These are phyloP conservation scores for Grosmannia clavigera DNA, from an alignment of 2,329 filamentous ascomycete genomes.

Conservation along the genomic window DNA sequence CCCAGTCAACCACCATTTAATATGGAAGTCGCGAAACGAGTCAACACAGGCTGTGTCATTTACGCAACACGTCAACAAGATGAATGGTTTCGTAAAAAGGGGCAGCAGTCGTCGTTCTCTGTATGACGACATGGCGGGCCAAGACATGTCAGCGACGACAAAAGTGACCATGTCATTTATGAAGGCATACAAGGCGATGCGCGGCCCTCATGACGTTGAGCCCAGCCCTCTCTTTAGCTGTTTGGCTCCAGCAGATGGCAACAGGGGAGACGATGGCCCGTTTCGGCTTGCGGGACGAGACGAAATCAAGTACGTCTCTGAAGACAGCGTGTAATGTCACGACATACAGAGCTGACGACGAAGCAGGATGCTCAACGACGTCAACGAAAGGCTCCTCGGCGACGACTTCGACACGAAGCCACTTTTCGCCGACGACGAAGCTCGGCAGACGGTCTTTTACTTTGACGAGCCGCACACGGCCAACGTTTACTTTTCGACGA, in stretches of 20 bases:
- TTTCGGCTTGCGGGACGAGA: not conserved
- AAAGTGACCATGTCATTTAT: slow-evolving; percentile 12
- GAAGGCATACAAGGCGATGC: slow-evolving; percentile 22
- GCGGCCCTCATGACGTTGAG: slow-evolving; percentile 15
- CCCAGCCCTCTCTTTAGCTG: slow-evolving; percentile 17
- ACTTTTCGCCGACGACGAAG: not conserved
- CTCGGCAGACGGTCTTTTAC: slow-evolving; percentile 6
- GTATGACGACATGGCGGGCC: no score
- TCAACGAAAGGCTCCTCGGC: slow-evolving; percentile 1
- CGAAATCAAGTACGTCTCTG: slow-evolving; percentile 2
- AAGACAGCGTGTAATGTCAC: not conserved
- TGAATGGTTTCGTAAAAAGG: no score
- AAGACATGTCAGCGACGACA: not conserved
- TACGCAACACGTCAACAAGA: no score
- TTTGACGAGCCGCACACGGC: not conserved
- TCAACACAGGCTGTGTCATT: no score
- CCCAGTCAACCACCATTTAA: no score
- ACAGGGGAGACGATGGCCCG: not conserved
- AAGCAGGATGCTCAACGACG: slow-evolving; percentile 5
- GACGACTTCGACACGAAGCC: not conserved
- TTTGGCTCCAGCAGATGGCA: not conserved
- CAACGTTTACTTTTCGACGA: not conserved
- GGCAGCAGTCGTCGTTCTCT: no score
- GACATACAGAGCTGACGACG: not conserved
- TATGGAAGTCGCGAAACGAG: no score